A percentile compares a stretch with the other conserved stretches of the same genome.
phyloP scores from a whole-genome alignment of 805 yeast species.

The Hanseniaspora lindneri region DNA sequence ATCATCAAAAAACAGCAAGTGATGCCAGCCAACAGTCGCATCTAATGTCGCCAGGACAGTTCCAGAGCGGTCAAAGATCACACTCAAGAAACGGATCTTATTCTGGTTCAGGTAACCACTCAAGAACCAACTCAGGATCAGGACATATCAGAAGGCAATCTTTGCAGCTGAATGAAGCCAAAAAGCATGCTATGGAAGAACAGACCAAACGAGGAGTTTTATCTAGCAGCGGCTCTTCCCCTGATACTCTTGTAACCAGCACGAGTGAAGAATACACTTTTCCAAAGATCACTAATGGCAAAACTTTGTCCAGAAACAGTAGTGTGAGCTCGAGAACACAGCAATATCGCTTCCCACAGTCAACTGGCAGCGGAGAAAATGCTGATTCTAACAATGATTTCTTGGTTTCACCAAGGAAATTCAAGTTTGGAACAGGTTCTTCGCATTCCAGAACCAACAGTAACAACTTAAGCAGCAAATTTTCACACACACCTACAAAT shows the following conservation, averaged over 20 bases:
- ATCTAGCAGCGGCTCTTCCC: conserved; percentile 18
- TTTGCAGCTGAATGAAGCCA: conserved; percentile 81
- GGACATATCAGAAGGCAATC: conserved; percentile 92
- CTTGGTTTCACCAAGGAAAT: conserved; percentile 16
- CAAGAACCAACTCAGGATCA: conserved; percentile 31
- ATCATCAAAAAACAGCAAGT: conserved; percentile 4
- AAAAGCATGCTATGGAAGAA: conserved; percentile 88
- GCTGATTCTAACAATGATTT: conserved; percentile 10
- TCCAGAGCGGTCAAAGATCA: conserved; percentile 10
- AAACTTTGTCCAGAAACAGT: conserved; percentile 13
- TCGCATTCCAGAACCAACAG: conserved; percentile 50
- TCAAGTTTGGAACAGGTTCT: conserved; percentile 39
- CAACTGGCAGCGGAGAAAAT: background rate
- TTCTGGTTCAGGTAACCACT: conserved; percentile 27
- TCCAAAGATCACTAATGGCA: conserved; percentile 1
- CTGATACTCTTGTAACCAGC: conserved; percentile 21
- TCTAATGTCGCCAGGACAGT: conserved; percentile 12
- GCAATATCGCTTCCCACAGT: conserved; percentile 3
- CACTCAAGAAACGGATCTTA: conserved; percentile 13
- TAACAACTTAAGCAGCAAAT: conserved; percentile 18
- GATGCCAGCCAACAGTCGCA: background rate
- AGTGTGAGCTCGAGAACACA: conserved; percentile 9
- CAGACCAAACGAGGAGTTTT: conserved; percentile 50
- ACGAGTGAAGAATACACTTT: conserved; percentile 22
- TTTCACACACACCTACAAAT: conserved; percentile 13